Conservation (phyloP, 2,329 filamentous ascomycete genomes). For the Onygenales sp. region DNA sequence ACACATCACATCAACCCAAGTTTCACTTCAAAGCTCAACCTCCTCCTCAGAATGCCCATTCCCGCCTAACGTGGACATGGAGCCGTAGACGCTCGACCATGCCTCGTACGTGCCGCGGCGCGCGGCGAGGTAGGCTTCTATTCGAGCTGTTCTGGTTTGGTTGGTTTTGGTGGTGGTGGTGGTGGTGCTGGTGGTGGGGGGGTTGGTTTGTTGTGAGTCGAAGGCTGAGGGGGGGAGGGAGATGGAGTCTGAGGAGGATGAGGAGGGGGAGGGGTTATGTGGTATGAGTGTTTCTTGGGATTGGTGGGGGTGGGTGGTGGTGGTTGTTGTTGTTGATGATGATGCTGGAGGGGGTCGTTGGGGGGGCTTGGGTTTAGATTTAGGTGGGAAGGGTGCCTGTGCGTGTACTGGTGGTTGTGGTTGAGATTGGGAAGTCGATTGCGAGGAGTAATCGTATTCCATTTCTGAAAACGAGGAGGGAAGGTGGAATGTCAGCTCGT, state of each 20-base stretch:
- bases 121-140: constrained; percentile 32
- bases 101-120: constrained; percentile 32
- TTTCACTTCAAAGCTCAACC: constrained; percentile 26
- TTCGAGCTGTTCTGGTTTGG: constrained; percentile 11
- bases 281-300: background rate
- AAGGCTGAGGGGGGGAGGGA: constrained; percentile 21
- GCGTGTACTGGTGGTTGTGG: background rate
- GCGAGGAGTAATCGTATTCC: background rate
- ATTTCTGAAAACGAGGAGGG: constrained; percentile 6
- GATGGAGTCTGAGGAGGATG: constrained; percentile 12
- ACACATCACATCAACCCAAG: too few species aligned
- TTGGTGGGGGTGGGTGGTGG: background rate
- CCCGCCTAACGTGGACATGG: constrained; percentile 29
- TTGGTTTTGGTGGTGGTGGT: background rate
- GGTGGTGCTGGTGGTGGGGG: background rate
- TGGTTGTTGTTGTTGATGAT: background rate
- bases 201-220: constrained; percentile 12
- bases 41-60: constrained; percentile 35
- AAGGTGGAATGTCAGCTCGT: constrained; percentile 9
- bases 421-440: background rate
- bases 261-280: background rate
- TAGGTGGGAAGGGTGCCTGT: too few species aligned
- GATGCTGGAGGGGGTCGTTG: background rate
- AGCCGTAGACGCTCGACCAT: constrained; percentile 28
- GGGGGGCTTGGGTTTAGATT: too few species aligned